Conservation (phyloP, 257 asterid genomes). For the Jacaranda mimosifolia region DNA sequence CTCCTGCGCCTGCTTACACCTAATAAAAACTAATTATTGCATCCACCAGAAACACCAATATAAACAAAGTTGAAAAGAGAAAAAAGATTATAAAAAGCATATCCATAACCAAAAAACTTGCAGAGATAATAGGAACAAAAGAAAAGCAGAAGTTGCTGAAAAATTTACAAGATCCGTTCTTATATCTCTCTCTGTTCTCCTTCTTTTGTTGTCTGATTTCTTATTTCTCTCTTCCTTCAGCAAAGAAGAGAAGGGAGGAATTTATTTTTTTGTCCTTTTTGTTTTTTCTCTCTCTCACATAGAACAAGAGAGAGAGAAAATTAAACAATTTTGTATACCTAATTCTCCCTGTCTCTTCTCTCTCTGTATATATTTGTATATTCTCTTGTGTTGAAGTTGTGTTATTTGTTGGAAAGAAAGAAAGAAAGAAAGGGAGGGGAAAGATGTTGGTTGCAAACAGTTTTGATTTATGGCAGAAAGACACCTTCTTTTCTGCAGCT, state of each 20-base stretch:
- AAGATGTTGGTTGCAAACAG: constrained; percentile 77
- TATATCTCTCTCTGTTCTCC: constrained; percentile 48
- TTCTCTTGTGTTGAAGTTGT: constrained; percentile 28
- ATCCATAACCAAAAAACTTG: constrained; percentile 40
- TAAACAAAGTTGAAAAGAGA: background rate
- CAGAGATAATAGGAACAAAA: constrained; percentile 33
- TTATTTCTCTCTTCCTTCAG: constrained; percentile 61
- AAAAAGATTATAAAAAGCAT: background rate
- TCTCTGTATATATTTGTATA: background rate
- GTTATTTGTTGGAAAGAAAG: constrained; percentile 33
- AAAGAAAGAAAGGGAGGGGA: constrained; percentile 26
- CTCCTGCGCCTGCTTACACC: constrained; percentile 38
- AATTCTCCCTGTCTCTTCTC: background rate
- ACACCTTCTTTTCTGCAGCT: constrained; percentile 81
- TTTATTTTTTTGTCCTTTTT: background rate
- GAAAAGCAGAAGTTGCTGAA: constrained; percentile 8
- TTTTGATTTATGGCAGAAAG: constrained; percentile 86
- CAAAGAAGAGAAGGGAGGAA: constrained; percentile 55
- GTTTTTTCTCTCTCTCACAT: background rate
- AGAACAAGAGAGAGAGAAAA: background rate
- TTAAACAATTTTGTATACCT: background rate
- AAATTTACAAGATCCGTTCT: constrained; percentile 42
- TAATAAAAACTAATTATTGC: constrained; percentile 39
- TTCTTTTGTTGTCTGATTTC: constrained; percentile 30
- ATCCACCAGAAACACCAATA: constrained; percentile 15